Conservation (phyloP, 257 asterid genomes). For the Nicotiana attenuata region DNA sequence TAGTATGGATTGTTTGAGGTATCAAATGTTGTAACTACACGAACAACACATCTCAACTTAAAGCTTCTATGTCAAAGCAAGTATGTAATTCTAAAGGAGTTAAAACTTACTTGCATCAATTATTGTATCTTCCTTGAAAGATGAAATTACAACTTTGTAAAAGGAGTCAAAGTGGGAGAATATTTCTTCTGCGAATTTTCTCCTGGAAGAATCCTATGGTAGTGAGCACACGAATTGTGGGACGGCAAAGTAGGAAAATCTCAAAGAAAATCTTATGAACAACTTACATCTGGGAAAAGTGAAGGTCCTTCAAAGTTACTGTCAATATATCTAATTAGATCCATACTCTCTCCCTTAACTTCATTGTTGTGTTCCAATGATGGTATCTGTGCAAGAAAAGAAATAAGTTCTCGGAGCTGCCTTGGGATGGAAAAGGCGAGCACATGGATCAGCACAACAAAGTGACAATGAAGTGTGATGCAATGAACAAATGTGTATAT, state of each 20-base stretch:
- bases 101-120: conserved; percentile 42
- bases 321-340: conserved; percentile 65
- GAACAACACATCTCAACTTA: conserved; percentile 6
- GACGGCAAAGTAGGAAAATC: background rate
- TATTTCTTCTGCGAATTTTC: conserved; percentile 57
- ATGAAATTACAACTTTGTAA: conserved; percentile 35
- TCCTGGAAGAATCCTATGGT: conserved; percentile 51
- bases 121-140: conserved; percentile 47
- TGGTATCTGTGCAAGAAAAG: conserved; percentile 49
- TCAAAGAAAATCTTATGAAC: background rate
- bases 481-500: background rate
- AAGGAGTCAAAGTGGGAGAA: conserved; percentile 44
- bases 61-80: background rate
- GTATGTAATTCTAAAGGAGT: background rate
- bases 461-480: background rate
- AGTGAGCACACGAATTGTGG: conserved; percentile 7
- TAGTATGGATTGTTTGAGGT: background rate
- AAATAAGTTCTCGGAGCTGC: background rate
- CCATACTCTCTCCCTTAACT: conserved; percentile 88
- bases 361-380: conserved; percentile 67
- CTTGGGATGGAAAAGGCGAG: background rate
- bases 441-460: background rate
- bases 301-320: conserved; percentile 76
- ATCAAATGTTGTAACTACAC: conserved; percentile 53
- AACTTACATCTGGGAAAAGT: conserved; percentile 69